These are phyloP conservation scores for Xylaria sp. DNA, from an alignment of 2,329 filamentous ascomycete genomes.

Conservation along the genomic window DNA sequence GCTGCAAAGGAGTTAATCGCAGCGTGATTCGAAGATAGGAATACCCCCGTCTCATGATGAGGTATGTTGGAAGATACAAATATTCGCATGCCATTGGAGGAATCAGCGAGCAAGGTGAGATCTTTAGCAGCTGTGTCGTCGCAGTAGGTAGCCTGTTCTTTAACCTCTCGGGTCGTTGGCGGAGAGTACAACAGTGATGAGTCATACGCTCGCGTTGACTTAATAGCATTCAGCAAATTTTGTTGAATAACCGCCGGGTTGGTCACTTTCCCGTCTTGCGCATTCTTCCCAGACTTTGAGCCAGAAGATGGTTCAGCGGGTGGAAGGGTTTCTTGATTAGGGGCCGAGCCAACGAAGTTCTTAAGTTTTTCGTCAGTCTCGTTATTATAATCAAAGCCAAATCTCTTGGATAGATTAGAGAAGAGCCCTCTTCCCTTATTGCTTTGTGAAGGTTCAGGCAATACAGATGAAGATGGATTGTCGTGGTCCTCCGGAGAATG, in stretches of 20 bases:
- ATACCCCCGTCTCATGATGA: slow-evolving; percentile 52
- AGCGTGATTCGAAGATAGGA: slow-evolving; percentile 65
- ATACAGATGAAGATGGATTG: slow-evolving; percentile 37
- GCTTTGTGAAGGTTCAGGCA: slow-evolving; percentile 45
- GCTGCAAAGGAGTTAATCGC: slow-evolving; percentile 72
- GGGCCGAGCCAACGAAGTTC: slow-evolving; percentile 49
- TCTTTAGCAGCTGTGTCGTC: slow-evolving; percentile 77
- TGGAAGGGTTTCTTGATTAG: slow-evolving; percentile 29
- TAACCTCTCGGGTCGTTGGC: slow-evolving; percentile 73
- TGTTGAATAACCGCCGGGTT: slow-evolving; percentile 67
- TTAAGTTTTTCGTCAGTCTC: slow-evolving; percentile 52
- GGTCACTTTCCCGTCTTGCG: slow-evolving; percentile 59
- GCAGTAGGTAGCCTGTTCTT: slow-evolving; percentile 85
- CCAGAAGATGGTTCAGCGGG: slow-evolving; percentile 30
- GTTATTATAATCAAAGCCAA: slow-evolving; percentile 66
- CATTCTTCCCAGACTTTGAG: slow-evolving; percentile 30
- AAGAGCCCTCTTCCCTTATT: slow-evolving; percentile 65
- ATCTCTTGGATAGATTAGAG: slow-evolving; percentile 68
- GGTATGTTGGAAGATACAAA: slow-evolving; percentile 67
- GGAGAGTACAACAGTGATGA: slow-evolving; percentile 74
- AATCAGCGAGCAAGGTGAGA: slow-evolving; percentile 71
- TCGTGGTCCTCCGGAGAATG: slow-evolving; percentile 36
- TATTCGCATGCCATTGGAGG: slow-evolving; percentile 74
- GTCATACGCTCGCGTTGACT: slow-evolving; percentile 77
- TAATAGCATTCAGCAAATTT: slow-evolving; percentile 78